Evolutionary conservation across 768 basidiomycete genomes (phyloP).

Genomic region (Mycena venus): DNA sequence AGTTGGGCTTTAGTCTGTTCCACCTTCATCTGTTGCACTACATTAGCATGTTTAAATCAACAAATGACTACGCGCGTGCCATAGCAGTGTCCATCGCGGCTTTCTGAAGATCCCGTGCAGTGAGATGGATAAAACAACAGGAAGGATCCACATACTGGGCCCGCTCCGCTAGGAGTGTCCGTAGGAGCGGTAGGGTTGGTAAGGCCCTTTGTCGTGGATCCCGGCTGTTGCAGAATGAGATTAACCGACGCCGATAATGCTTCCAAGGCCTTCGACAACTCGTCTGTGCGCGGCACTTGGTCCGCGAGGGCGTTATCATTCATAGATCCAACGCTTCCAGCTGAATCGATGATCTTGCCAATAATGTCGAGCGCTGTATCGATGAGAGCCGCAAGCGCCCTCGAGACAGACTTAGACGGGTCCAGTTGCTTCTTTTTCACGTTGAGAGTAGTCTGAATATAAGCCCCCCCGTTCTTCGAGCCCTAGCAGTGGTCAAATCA

Average conservation of each 20-base stretch:
- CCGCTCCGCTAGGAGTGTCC: background rate
- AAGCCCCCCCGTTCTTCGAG: background rate
- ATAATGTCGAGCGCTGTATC: background rate
- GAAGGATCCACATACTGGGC: background rate
- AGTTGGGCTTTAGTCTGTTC: background rate
- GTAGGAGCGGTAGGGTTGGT: background rate
- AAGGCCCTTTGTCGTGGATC: background rate
- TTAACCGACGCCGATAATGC: background rate
- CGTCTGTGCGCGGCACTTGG: background rate
- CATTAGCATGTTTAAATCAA: background rate
- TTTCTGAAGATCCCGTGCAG: background rate
- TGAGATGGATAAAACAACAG: background rate
- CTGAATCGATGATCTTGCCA: background rate
- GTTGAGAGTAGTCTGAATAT: background rate
- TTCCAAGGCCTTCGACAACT: background rate
- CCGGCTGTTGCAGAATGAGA: background rate
- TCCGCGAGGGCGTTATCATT: background rate
- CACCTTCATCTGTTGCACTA: background rate
- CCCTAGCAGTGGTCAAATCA: background rate
- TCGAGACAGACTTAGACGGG: background rate
- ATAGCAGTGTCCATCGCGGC: background rate
- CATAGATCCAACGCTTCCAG: background rate
- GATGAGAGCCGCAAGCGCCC: background rate
- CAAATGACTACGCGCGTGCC: background rate
- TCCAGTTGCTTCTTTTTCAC: background rate